These are phyloP conservation scores for Coffea eugenioides DNA, from an alignment of 257 asterid genomes.

Conservation along the genomic window DNA sequence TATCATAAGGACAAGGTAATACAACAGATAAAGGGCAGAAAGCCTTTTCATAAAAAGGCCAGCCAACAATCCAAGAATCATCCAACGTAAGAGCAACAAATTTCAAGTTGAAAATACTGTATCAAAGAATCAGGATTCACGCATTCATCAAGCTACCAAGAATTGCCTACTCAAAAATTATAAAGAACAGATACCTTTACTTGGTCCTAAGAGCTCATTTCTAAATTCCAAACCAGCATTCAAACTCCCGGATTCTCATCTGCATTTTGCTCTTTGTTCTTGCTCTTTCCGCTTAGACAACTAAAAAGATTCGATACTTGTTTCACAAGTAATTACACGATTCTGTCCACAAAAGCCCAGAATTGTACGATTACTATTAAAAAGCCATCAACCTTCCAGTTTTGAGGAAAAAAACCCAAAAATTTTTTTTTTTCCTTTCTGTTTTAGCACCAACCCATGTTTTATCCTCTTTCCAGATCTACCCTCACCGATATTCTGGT, in stretches of 20 bases:
- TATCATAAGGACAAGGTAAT: background rate
- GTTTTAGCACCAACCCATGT: background rate
- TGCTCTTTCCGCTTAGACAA: background rate
- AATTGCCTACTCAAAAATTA: background rate
- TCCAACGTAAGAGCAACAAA: background rate
- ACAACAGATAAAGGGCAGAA: background rate
- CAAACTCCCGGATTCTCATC: background rate
- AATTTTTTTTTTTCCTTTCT: background rate
- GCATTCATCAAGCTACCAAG: background rate
- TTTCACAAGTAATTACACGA: background rate
- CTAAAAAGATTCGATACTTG: background rate
- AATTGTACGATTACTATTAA: background rate
- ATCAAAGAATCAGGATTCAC: background rate
- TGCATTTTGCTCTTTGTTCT: background rate
- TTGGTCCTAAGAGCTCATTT: background rate
- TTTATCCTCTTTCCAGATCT: slow-evolving; percentile 8
- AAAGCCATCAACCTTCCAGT: background rate
- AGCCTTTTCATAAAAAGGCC: background rate
- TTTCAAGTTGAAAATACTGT: background rate
- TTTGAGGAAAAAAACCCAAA: background rate
- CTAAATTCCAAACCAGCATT: background rate
- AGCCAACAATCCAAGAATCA: background rate
- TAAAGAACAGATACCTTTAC: background rate
- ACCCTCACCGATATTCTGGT: background rate
- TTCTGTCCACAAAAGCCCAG: background rate